These are phyloP conservation scores for Phytophthora macrochlamydospora DNA, from an alignment of 352 stramenopile genomes.

Conservation along the genomic window DNA sequence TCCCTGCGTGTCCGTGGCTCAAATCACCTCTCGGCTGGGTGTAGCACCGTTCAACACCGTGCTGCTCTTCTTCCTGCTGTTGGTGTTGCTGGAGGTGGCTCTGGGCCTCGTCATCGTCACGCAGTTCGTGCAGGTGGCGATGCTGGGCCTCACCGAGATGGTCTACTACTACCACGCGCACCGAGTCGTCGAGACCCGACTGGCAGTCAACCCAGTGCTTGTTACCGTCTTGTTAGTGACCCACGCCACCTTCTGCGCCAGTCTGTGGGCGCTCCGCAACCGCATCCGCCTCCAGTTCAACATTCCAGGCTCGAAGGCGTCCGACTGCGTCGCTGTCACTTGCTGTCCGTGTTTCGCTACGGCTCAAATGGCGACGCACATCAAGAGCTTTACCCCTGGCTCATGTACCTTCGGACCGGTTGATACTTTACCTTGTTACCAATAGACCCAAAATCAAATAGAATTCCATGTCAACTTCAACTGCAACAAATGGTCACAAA, in stretches of 20 bases:
- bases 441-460: conserved; percentile 9
- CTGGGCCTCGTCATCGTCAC: conserved; percentile 14
- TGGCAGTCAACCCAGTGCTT: conserved; percentile 24
- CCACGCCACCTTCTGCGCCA: conserved; percentile 27
- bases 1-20: conserved; percentile 60
- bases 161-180: conserved; percentile 34
- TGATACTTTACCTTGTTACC: conserved; percentile 51
- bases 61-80: conserved; percentile 41
- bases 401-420: conserved; percentile 54
- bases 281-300: conserved; percentile 49
- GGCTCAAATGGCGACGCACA: conserved; percentile 68
- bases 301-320: conserved; percentile 46
- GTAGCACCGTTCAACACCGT: conserved; percentile 45
- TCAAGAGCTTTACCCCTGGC: conserved; percentile 60
- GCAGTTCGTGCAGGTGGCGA: conserved; percentile 25
- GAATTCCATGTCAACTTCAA: too few species aligned
- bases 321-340: conserved; percentile 40
- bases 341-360: conserved; percentile 59
- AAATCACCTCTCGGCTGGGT: conserved; percentile 55
- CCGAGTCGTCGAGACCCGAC: conserved; percentile 23
- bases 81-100: conserved; percentile 20
- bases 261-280: conserved; percentile 43
- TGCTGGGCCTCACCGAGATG: conserved; percentile 19
- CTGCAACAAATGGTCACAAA: background rate
- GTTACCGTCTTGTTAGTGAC: conserved; percentile 20